Evolutionary conservation across 2,329 filamentous ascomycete genomes (phyloP).

Genomic region (Hortaea sp.): DNA sequence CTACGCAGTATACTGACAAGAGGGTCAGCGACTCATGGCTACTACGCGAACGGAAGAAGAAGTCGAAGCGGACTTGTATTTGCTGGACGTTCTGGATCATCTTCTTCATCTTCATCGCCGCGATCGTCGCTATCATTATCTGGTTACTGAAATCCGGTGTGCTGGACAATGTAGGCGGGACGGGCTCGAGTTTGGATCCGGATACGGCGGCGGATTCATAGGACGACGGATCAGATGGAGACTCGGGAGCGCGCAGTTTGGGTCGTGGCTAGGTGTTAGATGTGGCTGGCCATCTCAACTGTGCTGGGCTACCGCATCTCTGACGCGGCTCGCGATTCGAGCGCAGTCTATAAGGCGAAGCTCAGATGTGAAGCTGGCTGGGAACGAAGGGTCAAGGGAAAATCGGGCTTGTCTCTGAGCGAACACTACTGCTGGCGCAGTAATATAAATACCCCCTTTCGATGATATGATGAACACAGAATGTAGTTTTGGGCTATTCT

Average conservation of each 20-base stretch:
- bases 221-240: not conserved
- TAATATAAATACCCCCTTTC: constrained; percentile 4
- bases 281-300: too few species aligned
- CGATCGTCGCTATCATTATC: constrained; percentile 36
- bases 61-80: constrained; percentile 36
- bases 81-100: constrained; percentile 39
- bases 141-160: constrained; percentile 28
- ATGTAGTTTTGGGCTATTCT: too few species aligned
- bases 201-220: not conserved
- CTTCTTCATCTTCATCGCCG: constrained; percentile 36
- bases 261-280: too few species aligned
- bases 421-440: constrained; percentile 4
- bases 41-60: constrained; percentile 39
- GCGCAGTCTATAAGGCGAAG: too few species aligned
- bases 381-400: too few species aligned
- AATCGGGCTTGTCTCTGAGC: too few species aligned
- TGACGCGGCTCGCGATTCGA: too few species aligned
- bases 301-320: too few species aligned
- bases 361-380: too few species aligned
- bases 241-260: not conserved
- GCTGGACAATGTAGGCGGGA: constrained; percentile 5
- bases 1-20: not conserved
- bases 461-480: not conserved
- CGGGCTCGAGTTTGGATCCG: too few species aligned
- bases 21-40: constrained; percentile 44